Percentiles rank a stretch among this genome's conserved stretches.
phyloP scores from a whole-genome alignment of 768 basidiomycete species.

The Nevesoporus exiguus region DNA sequence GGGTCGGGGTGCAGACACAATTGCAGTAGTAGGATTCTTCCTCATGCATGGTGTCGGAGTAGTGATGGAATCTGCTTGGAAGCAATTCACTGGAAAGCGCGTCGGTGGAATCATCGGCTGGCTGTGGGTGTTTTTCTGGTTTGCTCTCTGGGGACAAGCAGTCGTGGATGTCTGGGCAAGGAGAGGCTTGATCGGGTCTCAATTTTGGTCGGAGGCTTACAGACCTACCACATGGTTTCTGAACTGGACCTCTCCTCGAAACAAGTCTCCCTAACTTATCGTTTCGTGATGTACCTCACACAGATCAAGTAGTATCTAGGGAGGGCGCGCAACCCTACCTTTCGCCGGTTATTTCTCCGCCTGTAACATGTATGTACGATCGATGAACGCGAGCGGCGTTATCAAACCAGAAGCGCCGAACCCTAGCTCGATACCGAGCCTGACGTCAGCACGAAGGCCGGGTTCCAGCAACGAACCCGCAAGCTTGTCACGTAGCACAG shows the following conservation, averaged over 20 bases:
- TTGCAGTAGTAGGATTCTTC: conserved; percentile 48
- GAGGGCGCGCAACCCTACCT: too few relatives aligned
- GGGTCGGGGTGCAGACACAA: conserved; percentile 48
- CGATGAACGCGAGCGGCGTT: too few relatives aligned
- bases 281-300: too few relatives aligned
- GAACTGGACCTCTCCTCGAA: conserved; percentile 3
- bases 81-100: conserved; percentile 38
- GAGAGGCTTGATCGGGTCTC: conserved; percentile 18
- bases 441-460: too few relatives aligned
- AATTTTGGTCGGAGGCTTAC: conserved; percentile 14
- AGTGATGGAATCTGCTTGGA: conserved; percentile 48
- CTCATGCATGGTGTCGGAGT: conserved; percentile 53
- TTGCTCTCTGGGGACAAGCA: conserved; percentile 43
- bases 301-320: background rate
- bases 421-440: too few relatives aligned
- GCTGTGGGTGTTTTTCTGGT: conserved; percentile 51
- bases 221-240: conserved; percentile 17
- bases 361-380: too few relatives aligned
- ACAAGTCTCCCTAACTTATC: background rate
- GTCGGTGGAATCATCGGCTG: conserved; percentile 48
- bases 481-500: too few relatives aligned
- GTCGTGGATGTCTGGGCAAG: conserved; percentile 43
- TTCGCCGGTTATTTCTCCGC: too few relatives aligned
- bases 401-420: too few relatives aligned
- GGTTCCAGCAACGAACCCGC: too few relatives aligned